Evolutionary conservation across 371 early-diverging fungal genomes (phyloP).

Genomic region (Dinochytrium kinnereticum): DNA sequence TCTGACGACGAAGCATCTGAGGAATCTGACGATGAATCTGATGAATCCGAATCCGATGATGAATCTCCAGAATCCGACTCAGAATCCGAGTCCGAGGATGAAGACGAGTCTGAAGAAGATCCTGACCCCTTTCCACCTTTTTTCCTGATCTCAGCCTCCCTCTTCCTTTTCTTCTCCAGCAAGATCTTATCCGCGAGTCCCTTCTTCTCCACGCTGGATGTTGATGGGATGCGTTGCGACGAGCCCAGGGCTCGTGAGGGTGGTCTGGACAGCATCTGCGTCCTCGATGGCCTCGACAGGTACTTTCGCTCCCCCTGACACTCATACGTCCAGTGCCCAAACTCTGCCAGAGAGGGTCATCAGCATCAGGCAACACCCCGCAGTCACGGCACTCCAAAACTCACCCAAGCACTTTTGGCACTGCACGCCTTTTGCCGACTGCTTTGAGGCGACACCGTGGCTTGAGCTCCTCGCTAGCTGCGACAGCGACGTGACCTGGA

Average conservation of each 20-base stretch:
- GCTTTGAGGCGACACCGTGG: background rate
- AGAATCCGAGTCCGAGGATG: background rate
- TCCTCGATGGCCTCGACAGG: conserved; percentile 1
- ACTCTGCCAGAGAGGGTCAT: conserved; percentile 1
- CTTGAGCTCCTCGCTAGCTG: background rate
- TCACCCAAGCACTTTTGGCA: conserved; percentile 20
- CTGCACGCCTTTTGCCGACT: background rate
- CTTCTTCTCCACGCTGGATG: background rate
- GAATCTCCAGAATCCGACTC: background rate
- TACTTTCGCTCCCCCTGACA: conserved; percentile 7
- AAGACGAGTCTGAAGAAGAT: background rate
- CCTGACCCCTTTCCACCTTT: background rate
- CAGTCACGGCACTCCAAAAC: no score
- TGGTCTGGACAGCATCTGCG: background rate
- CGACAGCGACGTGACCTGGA: conserved; percentile 17
- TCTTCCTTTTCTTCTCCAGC: conserved; percentile 4
- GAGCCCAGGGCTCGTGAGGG: background rate
- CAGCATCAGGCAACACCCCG: background rate
- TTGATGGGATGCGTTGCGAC: background rate
- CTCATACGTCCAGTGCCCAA: conserved; percentile 21
- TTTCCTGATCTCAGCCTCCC: background rate
- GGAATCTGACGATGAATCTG: background rate
- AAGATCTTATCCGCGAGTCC: conserved; percentile 24
- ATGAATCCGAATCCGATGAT: background rate
- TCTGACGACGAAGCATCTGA: background rate